Base-by-base conservation (phyloP, 164 flowering plant genomes). In the Brasenia schreberi region DNA sequence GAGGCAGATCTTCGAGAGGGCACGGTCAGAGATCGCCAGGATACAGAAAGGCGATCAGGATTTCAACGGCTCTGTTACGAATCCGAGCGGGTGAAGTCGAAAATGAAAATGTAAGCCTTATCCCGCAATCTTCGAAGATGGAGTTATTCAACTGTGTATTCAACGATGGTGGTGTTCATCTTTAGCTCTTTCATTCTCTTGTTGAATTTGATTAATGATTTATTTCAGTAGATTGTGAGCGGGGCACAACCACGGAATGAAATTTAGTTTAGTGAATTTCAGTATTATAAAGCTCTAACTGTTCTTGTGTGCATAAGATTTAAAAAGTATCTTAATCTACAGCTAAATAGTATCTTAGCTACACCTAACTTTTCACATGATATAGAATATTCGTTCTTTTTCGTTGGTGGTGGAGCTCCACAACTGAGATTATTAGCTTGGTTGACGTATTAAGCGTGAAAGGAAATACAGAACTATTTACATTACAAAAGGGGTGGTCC, bases 1-100 rank as follows among this genome's bases (percentile, higher is more conserved):
- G 83, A 85, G 81, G 79, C 82, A 86, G 76, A 87, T 94, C 69
- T 63, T 94, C 70, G 96, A 89, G 75, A 81, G 82, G 68, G 91
- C 92, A 1, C 87, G 82, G 61, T 83, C 84, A 7, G 95, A 94
- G 81, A 87, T 91, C 68, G 84, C 84, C 5, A 89, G 80, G 69
- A 77, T 93, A 61, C 61, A 66, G 19, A 27, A 33, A 14, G 42
- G 27, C n/a, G 73, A 70, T 59, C 80, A 80, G 63, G 78, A 79
- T 45, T 70, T 75, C 5, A 75, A 72, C 58, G 82, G 65, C 16
- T 83, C 86, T 39, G 64, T 69, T 33, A 80, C 75, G 69, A 77
- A 80, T 74, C 33, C 65, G 6, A 78, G 78, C 42, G 76, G 72
- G 44, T 70, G 79, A 77, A 65, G 78, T 63, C 14, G 71, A 7